A percentile compares a stretch with the other conserved stretches of the same genome.
Conservation (phyloP, 805 yeast species). For the Kuraishia floccosa region DNA sequence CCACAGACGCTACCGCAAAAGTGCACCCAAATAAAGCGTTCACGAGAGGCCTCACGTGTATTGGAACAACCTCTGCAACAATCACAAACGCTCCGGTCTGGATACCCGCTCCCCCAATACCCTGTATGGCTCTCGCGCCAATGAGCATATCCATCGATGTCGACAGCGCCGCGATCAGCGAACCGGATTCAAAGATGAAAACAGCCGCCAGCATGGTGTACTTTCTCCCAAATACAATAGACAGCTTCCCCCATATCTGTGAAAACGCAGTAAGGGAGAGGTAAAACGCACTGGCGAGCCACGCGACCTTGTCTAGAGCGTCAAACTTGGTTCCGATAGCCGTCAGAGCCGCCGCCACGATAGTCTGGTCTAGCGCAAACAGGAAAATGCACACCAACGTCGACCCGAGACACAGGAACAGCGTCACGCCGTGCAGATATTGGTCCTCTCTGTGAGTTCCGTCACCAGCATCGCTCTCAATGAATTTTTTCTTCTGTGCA, state of each 20-base stretch:
- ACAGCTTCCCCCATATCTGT: slow-evolving; percentile 46
- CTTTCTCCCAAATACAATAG: slow-evolving; percentile 49
- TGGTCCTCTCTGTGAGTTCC: slow-evolving; percentile 20
- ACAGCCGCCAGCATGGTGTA: slow-evolving; percentile 34
- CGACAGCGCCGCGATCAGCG: slow-evolving; percentile 46
- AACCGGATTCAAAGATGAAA: slow-evolving; percentile 48
- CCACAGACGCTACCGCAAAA: slow-evolving; percentile 37
- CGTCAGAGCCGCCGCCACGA: slow-evolving; percentile 38
- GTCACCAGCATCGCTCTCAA: slow-evolving; percentile 23
- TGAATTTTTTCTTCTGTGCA: slow-evolving; percentile 5
- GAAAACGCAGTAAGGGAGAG: slow-evolving; percentile 41
- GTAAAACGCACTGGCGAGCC: slow-evolving; percentile 47
- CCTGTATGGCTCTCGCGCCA: slow-evolving; percentile 62
- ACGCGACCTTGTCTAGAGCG: slow-evolving; percentile 39
- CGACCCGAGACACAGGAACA: slow-evolving; percentile 4
- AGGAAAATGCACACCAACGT: slow-evolving; percentile 10
- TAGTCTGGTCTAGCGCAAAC: slow-evolving; percentile 48
- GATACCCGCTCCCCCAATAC: slow-evolving; percentile 64
- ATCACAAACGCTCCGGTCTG: slow-evolving; percentile 46
- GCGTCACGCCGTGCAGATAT: slow-evolving; percentile 11
- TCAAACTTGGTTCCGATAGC: slow-evolving; percentile 37
- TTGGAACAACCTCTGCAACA: slow-evolving; percentile 42
- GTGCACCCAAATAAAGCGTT: slow-evolving; percentile 27
- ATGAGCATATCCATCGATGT: slow-evolving; percentile 46
- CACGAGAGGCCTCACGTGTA: slow-evolving; percentile 23